Evolutionary conservation across 768 basidiomycete species (phyloP).

Genomic region (Auricularia sp.): DNA sequence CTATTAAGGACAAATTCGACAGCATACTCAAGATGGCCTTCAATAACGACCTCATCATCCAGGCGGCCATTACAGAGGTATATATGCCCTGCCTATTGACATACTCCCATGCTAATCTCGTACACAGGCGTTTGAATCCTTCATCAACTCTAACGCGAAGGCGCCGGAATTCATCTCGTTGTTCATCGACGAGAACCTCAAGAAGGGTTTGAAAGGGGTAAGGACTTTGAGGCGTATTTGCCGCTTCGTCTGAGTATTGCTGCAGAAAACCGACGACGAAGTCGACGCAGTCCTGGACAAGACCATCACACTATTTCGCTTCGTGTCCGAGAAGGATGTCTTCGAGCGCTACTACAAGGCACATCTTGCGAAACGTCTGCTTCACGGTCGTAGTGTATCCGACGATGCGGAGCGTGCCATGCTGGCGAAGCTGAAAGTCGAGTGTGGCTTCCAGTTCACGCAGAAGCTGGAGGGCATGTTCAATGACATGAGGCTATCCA

Average conservation of each 20-base stretch:
- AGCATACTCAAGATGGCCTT: constrained; percentile 62
- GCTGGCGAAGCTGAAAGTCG: constrained; percentile 93
- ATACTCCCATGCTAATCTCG: neutral
- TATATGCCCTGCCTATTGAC: constrained; percentile 10
- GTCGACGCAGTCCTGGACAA: constrained; percentile 87
- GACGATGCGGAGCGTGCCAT: constrained; percentile 98
- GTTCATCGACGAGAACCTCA: constrained; percentile 94
- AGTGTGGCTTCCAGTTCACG: constrained; percentile 94
- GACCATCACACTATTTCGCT: constrained; percentile 93
- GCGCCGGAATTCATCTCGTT: constrained; percentile 92
- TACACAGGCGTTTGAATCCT: constrained; percentile 77
- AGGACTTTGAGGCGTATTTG: constrained; percentile 21
- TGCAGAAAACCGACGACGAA: constrained; percentile 88
- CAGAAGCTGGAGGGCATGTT: constrained; percentile 99
- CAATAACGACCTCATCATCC: constrained; percentile 60
- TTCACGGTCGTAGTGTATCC: constrained; percentile 78
- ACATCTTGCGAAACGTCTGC: constrained; percentile 87
- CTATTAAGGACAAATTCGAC: constrained; percentile 89
- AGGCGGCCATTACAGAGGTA: constrained; percentile 80
- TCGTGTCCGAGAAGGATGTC: constrained; percentile 87
- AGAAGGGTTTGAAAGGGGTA: constrained; percentile 90
- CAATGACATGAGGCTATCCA: constrained; percentile 85
- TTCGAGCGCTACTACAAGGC: constrained; percentile 98
- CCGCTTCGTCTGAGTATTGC: neutral
- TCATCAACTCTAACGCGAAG: constrained; percentile 80